These are phyloP conservation scores for Lactarius sanguifluus DNA, from an alignment of 768 basidiomycete genomes.

Conservation along the genomic window DNA sequence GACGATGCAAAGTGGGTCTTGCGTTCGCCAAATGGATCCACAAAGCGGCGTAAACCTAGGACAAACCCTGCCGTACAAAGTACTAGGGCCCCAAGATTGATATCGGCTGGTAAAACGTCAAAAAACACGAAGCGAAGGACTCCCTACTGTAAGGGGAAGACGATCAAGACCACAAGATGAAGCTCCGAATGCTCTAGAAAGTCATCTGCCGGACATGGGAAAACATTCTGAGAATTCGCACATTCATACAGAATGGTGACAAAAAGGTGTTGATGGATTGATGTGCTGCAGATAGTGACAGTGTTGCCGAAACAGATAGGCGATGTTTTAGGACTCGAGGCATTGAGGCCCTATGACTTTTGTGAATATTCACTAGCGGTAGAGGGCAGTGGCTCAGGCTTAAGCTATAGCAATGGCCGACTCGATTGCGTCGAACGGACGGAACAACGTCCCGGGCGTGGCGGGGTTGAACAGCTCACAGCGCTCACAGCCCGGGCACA, in stretches of 20 bases:
- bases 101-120: constrained; percentile 2
- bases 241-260: constrained; percentile 7
- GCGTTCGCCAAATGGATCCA: neutral
- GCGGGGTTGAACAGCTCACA: neutral
- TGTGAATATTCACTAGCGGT: neutral
- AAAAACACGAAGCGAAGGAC: neutral
- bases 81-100: neutral
- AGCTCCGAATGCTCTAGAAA: constrained; percentile 1
- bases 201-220: neutral
- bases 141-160: neutral
- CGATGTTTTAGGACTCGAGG: neutral
- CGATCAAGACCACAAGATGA: neutral
- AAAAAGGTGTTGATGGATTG: neutral
- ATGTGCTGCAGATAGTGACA: neutral
- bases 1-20: neutral
- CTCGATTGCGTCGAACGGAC: neutral
- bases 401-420: neutral
- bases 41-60: neutral
- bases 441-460: neutral
- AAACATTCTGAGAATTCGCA: constrained; percentile 6
- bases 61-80: neutral
- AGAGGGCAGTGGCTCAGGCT: neutral
- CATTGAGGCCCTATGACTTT: neutral
- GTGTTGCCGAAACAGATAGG: constrained; percentile 10
- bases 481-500: neutral